Percentiles rank a stretch among this genome's conserved stretches.
Conservation (phyloP, 2,329 filamentous ascomycete genomes). For the Arthrocladium fulminans region DNA sequence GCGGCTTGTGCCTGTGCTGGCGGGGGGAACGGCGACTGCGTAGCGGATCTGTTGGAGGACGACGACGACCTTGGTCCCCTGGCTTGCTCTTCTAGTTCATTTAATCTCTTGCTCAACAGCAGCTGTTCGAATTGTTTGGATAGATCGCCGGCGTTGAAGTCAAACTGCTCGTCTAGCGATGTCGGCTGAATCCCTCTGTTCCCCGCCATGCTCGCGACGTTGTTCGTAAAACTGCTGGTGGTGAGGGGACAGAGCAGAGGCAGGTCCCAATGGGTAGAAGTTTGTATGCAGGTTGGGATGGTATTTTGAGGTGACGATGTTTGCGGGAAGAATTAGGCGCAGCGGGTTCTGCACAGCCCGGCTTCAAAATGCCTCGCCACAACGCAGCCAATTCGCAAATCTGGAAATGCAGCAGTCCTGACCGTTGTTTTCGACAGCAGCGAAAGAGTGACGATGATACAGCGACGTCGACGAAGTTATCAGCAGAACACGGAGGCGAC, state of each 20-base stretch:
- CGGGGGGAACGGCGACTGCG: conserved; percentile 15
- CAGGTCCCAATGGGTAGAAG: not conserved
- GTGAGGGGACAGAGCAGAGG: not conserved
- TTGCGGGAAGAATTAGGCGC: conserved; percentile 1
- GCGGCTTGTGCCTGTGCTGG: conserved; percentile 22
- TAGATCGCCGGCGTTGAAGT: conserved; percentile 70
- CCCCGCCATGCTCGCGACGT: conserved; percentile 7
- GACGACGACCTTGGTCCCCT: conserved; percentile 34
- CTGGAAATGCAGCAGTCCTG: not conserved
- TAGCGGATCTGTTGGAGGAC: conserved; percentile 14
- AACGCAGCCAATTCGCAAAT: not conserved
- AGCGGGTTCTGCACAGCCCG: conserved; percentile 1
- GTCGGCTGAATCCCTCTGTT: not conserved
- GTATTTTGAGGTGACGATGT: not conserved
- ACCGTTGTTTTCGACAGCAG: not conserved
- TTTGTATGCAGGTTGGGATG: not conserved
- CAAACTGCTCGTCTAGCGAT: conserved; percentile 23
- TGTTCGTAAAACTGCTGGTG: not conserved
- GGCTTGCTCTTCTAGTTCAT: conserved; percentile 61
- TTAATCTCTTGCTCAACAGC: conserved; percentile 77
- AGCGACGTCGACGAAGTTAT: not conserved
- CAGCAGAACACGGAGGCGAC: not conserved
- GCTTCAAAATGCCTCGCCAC: conserved; percentile 5
- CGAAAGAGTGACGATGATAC: not conserved
- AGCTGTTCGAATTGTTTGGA: conserved; percentile 78